A percentile compares a stretch with the other conserved stretches of the same genome.
Conservation (phyloP, 2,329 filamentous ascomycete genomes). For the Helicocarpus griseus region DNA sequence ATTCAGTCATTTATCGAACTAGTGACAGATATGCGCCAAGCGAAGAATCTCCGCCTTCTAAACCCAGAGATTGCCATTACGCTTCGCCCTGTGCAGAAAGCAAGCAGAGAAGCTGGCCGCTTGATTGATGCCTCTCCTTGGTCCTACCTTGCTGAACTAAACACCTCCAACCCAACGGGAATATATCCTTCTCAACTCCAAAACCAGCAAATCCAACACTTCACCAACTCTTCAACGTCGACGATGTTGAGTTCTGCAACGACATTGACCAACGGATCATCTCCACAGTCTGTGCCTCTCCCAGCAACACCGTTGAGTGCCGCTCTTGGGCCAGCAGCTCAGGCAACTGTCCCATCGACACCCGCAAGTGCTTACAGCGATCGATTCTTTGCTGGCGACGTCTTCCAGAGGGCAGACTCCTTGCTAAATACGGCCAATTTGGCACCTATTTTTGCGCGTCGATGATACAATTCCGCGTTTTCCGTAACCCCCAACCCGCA, state of each 20-base stretch:
- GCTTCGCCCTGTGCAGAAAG: slow-evolving; percentile 71
- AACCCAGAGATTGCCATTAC: slow-evolving; percentile 60
- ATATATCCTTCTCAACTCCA: slow-evolving; percentile 19
- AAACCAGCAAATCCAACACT: slow-evolving; percentile 16
- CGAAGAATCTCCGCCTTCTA: slow-evolving; percentile 39
- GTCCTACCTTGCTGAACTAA: slow-evolving; percentile 44
- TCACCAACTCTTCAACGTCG: slow-evolving; percentile 21
- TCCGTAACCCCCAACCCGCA: not conserved
- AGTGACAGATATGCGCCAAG: slow-evolving; percentile 38
- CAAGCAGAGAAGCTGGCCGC: slow-evolving; percentile 68
- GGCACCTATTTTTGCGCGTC: slow-evolving; percentile 32
- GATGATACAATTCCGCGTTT: slow-evolving; percentile 17
- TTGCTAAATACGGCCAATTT: slow-evolving; percentile 36
- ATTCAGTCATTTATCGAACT: slow-evolving; percentile 40
- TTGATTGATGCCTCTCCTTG: slow-evolving; percentile 59
- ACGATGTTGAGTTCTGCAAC: slow-evolving; percentile 6
- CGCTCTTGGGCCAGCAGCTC: slow-evolving; percentile 65
- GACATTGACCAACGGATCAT: slow-evolving; percentile 18
- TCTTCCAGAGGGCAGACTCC: slow-evolving; percentile 41
- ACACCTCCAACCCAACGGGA: slow-evolving; percentile 21
- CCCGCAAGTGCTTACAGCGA: slow-evolving; percentile 40
- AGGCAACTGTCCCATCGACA: slow-evolving; percentile 70
- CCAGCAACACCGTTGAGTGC: slow-evolving; percentile 86
- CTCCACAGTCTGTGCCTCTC: slow-evolving; percentile 46
- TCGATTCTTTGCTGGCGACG: slow-evolving; percentile 40